A percentile compares a stretch with the other conserved stretches of the same genome.
These are phyloP conservation scores for Chlorella variabilis DNA, from an alignment of 163 green algal genomes.

Conservation along the genomic window DNA sequence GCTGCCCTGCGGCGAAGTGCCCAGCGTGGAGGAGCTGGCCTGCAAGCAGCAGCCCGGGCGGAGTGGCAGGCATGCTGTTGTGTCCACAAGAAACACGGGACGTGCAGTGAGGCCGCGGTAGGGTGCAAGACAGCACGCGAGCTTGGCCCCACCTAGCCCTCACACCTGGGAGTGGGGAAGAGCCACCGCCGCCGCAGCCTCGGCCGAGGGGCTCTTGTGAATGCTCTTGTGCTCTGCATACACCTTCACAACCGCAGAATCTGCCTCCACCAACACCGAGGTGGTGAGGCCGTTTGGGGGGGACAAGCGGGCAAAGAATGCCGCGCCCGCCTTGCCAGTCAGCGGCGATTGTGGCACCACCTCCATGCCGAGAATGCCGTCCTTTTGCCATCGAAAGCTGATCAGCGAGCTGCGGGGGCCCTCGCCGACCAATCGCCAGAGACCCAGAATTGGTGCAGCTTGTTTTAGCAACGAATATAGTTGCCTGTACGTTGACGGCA, in stretches of 20 bases:
- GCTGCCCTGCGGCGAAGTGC: conserved; percentile 36
- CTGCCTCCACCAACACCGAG: neutral
- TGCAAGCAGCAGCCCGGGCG: no score
- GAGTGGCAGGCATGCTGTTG: no score
- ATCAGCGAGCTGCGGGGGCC: conserved; percentile 30
- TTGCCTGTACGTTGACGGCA: conserved; percentile 7
- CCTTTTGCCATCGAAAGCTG: conserved; percentile 23
- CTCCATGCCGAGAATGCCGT: conserved; percentile 25
- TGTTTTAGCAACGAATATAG: conserved; percentile 38
- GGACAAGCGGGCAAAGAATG: conserved; percentile 16
- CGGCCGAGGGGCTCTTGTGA: conserved; percentile 14
- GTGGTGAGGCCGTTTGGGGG: conserved; percentile 16
- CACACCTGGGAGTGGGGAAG: conserved; percentile 30
- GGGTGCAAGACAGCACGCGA: no score
- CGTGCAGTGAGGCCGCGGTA: no score
- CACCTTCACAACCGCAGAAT: neutral
- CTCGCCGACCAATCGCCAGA: conserved; percentile 47
- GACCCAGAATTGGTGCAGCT: conserved; percentile 16
- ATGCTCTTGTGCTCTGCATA: conserved; percentile 2
- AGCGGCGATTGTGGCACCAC: conserved; percentile 12
- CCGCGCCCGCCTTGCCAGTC: neutral
- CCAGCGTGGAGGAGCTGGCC: conserved; percentile 1
- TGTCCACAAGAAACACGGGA: neutral
- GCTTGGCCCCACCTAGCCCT: neutral
- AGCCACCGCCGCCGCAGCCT: conserved; percentile 39